Evolutionary conservation across 345 rosid genomes (phyloP).

Genomic region (Noccaea caerulescens): DNA sequence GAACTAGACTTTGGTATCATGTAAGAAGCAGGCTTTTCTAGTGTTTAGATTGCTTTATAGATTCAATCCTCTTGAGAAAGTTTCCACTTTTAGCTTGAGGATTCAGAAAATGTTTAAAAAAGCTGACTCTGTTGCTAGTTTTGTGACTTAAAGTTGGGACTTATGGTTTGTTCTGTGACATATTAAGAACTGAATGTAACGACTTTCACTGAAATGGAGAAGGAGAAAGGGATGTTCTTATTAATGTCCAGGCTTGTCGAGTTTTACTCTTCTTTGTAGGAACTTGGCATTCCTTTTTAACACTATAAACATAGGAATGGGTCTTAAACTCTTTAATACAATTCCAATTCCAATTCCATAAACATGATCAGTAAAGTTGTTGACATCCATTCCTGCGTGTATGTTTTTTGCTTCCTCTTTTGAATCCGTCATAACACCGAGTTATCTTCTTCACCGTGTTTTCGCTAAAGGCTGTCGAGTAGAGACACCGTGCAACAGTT

Average conservation of each 20-base stretch:
- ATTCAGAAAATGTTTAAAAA: not conserved
- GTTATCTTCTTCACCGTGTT: conserved; percentile 39
- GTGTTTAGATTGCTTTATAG: conserved; percentile 31
- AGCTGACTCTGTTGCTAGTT: conserved; percentile 23
- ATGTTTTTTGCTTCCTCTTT: conserved; percentile 26
- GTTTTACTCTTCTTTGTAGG: not conserved
- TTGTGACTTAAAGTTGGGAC: not conserved
- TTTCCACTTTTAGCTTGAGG: conserved; percentile 18
- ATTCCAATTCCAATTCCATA: conserved; percentile 27
- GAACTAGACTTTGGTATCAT: conserved; percentile 9
- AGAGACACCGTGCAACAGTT: conserved; percentile 77
- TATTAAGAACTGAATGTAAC: conserved; percentile 5
- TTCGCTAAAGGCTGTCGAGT: conserved; percentile 53
- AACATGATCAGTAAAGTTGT: conserved; percentile 30
- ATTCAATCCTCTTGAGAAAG: conserved; percentile 19
- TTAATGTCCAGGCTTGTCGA: conserved; percentile 1
- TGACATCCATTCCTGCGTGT: conserved; percentile 22
- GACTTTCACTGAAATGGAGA: conserved; percentile 17
- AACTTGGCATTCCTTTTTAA: conserved; percentile 32
- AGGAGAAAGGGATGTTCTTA: not conserved
- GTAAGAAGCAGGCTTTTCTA: conserved; percentile 14
- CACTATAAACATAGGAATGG: conserved; percentile 33
- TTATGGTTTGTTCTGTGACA: conserved; percentile 13
- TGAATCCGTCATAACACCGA: not conserved
- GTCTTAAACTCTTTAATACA: conserved; percentile 11